Evolutionary conservation across 1,284 basidiomycete genomes (phyloP), one percentile per base, ranked within the genome.

Genomic region (Austropuccinia psidii): DNA sequence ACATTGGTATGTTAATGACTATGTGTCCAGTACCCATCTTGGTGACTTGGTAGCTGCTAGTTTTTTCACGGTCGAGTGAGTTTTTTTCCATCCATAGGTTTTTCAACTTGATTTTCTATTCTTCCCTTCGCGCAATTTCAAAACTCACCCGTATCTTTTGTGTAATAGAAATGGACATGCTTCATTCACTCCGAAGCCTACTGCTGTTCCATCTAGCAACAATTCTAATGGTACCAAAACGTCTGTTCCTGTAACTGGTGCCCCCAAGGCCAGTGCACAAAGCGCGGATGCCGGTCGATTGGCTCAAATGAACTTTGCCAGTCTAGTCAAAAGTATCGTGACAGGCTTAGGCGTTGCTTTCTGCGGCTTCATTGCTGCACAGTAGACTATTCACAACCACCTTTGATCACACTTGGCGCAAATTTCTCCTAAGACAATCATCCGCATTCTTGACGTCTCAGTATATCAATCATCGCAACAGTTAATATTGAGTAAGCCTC

Each of bases 1-100:
- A 58, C 55, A 70, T 37, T 70, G 67, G 67, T 57, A 60, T 33
- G 49, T 70, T 6, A 70, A 70, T 17, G 41, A 24, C 6, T 70
- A 70, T 31, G 67, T 70, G n/a, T 13, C 39, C 17, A 39, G n/a
- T 4, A 49, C 24, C 29, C 54, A 55, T 19, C 45, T 70, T 8
- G 67, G 67, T 19, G 67, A 70, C 33, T 29, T 72, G 24, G 33
- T 72, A 13, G 58, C 58, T 13, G 57, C 58, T 35, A 61, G 45
- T 21, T 72, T 72, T 58, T 72, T 72, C 24, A 61, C 45, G 21
- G 57, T 72, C 45, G 24, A 54, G 57, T 69, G 31, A 4, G 43
- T 66, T 8, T 31, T 66, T 29, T 35, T 66, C 2, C 55, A 15
- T 19, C 55, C 19, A 17, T 57, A 31, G 3, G 43, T 19, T n/a